phyloP scores from a whole-genome alignment of 176 grass and related monocot species.

The Dactylis glomerata region DNA sequence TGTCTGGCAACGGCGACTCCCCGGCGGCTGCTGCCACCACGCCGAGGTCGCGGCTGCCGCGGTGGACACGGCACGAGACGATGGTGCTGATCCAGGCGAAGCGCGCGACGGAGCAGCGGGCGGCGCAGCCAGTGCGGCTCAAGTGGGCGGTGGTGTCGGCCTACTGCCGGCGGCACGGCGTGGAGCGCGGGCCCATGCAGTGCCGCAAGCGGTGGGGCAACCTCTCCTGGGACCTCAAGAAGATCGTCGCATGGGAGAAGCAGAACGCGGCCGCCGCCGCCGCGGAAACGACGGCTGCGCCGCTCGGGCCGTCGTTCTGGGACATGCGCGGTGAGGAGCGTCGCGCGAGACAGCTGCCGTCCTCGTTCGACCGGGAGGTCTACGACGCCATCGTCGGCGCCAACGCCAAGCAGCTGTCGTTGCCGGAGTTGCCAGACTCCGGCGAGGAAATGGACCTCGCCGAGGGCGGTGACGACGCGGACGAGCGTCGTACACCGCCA shows the following conservation, averaged over 20 bases:
- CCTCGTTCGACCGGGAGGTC: slow-evolving; percentile 53
- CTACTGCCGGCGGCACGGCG: slow-evolving; percentile 57
- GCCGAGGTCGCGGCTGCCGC: slow-evolving; percentile 41
- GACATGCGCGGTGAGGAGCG: slow-evolving; percentile 54
- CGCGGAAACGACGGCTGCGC: not conserved
- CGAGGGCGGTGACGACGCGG: not conserved
- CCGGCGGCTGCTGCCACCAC: not conserved
- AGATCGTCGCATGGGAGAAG: slow-evolving; percentile 48
- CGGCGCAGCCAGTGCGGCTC: slow-evolving; percentile 27
- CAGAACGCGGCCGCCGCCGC: not conserved
- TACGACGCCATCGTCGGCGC: slow-evolving; percentile 35
- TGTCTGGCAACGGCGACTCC: slow-evolving; percentile 28
- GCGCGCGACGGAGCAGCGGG: slow-evolving; percentile 38
- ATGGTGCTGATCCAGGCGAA: slow-evolving; percentile 53
- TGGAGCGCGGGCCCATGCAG: slow-evolving; percentile 52
- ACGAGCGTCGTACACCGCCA: not conserved
- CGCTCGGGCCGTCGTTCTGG: slow-evolving; percentile 56
- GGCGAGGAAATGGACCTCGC: slow-evolving; percentile 35
- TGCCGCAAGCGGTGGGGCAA: slow-evolving; percentile 68
- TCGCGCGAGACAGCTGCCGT: slow-evolving; percentile 46
- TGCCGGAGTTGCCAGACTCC: slow-evolving; percentile 13
- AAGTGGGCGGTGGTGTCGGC: slow-evolving; percentile 66
- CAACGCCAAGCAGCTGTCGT: not conserved
- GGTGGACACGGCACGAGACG: slow-evolving; percentile 68
- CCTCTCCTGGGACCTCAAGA: slow-evolving; percentile 65